phyloP scores from a whole-genome alignment of 495 filamentous ascomycete species.

The Penicillium tannophilum region DNA sequence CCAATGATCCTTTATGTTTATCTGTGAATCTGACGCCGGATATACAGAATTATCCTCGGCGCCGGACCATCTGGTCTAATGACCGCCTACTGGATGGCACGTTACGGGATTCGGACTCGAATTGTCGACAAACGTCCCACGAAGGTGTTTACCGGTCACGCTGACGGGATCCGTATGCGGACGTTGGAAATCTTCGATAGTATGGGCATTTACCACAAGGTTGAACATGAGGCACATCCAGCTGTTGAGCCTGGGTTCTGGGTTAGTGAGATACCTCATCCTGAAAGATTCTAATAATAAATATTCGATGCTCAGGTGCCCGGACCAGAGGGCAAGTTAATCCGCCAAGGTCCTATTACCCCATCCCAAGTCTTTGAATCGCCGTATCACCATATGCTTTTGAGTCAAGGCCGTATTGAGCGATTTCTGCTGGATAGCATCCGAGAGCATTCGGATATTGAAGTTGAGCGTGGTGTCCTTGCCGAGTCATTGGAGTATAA shows the following conservation, averaged over 20 bases:
- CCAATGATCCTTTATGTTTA: neutral
- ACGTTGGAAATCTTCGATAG: slow-evolving; percentile 68
- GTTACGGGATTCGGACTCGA: slow-evolving; percentile 57
- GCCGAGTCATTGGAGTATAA: slow-evolving; percentile 51
- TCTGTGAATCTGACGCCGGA: neutral
- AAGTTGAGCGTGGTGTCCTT: slow-evolving; percentile 52
- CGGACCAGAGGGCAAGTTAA: slow-evolving; percentile 47
- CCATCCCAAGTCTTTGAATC: slow-evolving; percentile 55
- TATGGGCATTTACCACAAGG: slow-evolving; percentile 63
- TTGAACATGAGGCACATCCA: slow-evolving; percentile 61
- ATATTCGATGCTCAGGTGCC: slow-evolving; percentile 22
- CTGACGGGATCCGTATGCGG: slow-evolving; percentile 61
- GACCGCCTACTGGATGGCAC: slow-evolving; percentile 64
- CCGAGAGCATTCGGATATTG: slow-evolving; percentile 44
- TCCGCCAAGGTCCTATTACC: slow-evolving; percentile 53
- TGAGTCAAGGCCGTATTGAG: slow-evolving; percentile 61
- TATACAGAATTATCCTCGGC: slow-evolving; percentile 55
- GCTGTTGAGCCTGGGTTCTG: slow-evolving; percentile 46
- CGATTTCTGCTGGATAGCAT: slow-evolving; percentile 57
- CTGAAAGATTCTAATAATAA: neutral
- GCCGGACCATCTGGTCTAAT: slow-evolving; percentile 70
- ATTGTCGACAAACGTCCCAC: slow-evolving; percentile 63
- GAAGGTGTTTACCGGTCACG: slow-evolving; percentile 59
- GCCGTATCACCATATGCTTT: slow-evolving; percentile 51
- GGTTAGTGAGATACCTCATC: slow-evolving; percentile 23